A percentile compares a stretch with the other conserved stretches of the same genome.
Evolutionary conservation across 2,329 filamentous ascomycete species (phyloP).

Genomic region (Talaromyces sp.): DNA sequence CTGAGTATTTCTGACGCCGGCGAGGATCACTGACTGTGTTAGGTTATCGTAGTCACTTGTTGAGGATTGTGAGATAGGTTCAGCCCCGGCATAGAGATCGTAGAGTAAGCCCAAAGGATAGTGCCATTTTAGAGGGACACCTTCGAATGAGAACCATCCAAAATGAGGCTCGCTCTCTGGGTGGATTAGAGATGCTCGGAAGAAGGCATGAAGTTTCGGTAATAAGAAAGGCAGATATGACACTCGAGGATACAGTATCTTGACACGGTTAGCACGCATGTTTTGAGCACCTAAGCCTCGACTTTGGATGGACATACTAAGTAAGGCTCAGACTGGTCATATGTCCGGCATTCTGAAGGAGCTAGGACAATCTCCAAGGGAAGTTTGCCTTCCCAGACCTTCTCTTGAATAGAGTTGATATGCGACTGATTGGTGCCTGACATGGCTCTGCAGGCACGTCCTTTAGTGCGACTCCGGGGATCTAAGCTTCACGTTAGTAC

Average conservation of each 20-base stretch:
- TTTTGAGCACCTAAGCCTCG: not conserved
- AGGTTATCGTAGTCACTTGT: constrained; percentile 17
- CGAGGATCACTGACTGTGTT: constrained; percentile 20
- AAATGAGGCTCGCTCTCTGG: constrained; percentile 51
- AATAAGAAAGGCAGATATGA: constrained; percentile 68
- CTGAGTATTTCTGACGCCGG: not conserved
- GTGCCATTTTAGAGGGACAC: constrained; percentile 69
- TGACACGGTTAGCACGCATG: not conserved
- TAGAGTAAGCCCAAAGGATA: constrained; percentile 67
- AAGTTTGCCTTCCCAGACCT: constrained; percentile 58
- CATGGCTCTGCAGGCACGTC: constrained; percentile 4
- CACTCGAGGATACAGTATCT: constrained; percentile 62
- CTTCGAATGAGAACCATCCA: constrained; percentile 65
- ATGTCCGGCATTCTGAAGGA: constrained; percentile 58
- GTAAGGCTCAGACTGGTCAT: constrained; percentile 59
- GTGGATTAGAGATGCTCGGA: constrained; percentile 56
- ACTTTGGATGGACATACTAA: constrained; percentile 42
- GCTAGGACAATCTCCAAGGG: constrained; percentile 60
- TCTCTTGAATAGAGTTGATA: constrained; percentile 38
- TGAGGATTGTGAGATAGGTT: constrained; percentile 36
- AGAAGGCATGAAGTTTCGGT: constrained; percentile 62
- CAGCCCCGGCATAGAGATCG: constrained; percentile 63
- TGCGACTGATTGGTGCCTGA: constrained; percentile 22
- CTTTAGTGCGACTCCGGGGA: not conserved
- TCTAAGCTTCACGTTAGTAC: not conserved